Evolutionary conservation across 768 basidiomycete genomes (phyloP).

Genomic region (Tremella mesenterica): DNA sequence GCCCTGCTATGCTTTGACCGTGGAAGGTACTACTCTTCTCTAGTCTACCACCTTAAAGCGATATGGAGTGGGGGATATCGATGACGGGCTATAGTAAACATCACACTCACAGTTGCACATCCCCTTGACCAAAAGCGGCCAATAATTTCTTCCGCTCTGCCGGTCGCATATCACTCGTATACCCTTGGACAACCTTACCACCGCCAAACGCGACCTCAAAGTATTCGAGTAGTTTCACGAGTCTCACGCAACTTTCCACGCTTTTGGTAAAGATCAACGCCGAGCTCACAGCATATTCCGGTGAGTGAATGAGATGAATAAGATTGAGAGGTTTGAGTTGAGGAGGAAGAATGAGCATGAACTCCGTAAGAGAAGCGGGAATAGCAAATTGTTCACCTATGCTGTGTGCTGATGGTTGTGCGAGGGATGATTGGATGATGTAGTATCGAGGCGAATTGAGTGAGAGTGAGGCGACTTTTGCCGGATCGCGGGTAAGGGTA

Average conservation of each 20-base stretch:
- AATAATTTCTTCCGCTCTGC: slow-evolving; percentile 67
- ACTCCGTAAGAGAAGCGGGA: slow-evolving; percentile 77
- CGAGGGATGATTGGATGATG: slow-evolving; percentile 56
- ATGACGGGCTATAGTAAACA: not conserved
- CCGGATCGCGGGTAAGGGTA: slow-evolving; percentile 85
- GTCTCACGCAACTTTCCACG: slow-evolving; percentile 74
- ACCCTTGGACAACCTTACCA: slow-evolving; percentile 53
- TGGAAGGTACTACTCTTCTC: no score
- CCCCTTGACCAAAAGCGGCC: slow-evolving; percentile 67
- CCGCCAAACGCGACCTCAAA: slow-evolving; percentile 55
- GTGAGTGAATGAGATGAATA: slow-evolving; percentile 67
- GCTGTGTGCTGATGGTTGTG: slow-evolving; percentile 5
- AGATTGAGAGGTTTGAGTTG: slow-evolving; percentile 79
- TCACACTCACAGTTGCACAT: slow-evolving; percentile 67
- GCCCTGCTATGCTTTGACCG: no score
- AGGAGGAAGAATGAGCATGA: slow-evolving; percentile 71
- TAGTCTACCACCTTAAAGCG: no score
- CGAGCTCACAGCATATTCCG: slow-evolving; percentile 52
- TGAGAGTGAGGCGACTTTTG: slow-evolving; percentile 75
- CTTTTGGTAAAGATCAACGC: slow-evolving; percentile 95
- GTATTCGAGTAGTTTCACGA: slow-evolving; percentile 70
- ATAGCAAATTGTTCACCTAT: slow-evolving; percentile 51
- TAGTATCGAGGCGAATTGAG: slow-evolving; percentile 78
- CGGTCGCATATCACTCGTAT: slow-evolving; percentile 74
- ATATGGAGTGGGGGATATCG: not conserved